Evolutionary conservation across 2,329 filamentous ascomycete species (phyloP).

Genomic region (Fusarium circinatum): DNA sequence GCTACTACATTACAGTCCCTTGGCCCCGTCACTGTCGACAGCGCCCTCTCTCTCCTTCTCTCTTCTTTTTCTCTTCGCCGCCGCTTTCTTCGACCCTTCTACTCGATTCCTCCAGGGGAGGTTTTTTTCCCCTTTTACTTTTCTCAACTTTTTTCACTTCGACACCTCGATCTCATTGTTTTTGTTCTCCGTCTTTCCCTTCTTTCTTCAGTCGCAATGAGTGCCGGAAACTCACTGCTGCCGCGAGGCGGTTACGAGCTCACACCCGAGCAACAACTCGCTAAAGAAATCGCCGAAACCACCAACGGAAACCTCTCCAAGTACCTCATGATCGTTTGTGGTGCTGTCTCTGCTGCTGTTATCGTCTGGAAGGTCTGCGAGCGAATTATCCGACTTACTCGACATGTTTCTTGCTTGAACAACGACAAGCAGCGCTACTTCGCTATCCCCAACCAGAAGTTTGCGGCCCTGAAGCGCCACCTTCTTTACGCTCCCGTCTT

Average conservation of each 20-base stretch:
- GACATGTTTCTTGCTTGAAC: slow-evolving; percentile 78
- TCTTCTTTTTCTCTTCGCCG: slow-evolving; percentile 15
- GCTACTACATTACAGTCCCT: slow-evolving; percentile 34
- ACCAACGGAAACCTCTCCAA: slow-evolving; percentile 64
- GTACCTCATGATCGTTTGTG: slow-evolving; percentile 72
- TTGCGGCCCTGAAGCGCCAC: slow-evolving; percentile 77
- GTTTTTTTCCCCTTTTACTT: neutral
- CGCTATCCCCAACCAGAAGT: slow-evolving; percentile 62
- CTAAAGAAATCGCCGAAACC: slow-evolving; percentile 21
- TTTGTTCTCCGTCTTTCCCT: neutral
- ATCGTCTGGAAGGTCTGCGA: slow-evolving; percentile 74
- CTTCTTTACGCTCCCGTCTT: slow-evolving; percentile 74
- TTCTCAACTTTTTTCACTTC: slow-evolving; percentile 9
- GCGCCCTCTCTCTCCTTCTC: slow-evolving; percentile 3
- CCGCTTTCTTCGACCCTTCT: slow-evolving; percentile 3
- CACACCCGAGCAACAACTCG: slow-evolving; percentile 28
- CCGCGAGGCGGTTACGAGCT: slow-evolving; percentile 25
- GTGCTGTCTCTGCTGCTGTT: slow-evolving; percentile 69
- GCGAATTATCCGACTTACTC: slow-evolving; percentile 72
- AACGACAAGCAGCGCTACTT: slow-evolving; percentile 87
- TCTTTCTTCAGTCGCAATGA: slow-evolving; percentile 28
- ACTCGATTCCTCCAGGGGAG: slow-evolving; percentile 33
- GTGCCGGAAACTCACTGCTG: slow-evolving; percentile 39
- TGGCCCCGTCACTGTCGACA: neutral
- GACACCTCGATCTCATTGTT: slow-evolving; percentile 15